phyloP scores from a whole-genome alignment of 1,139 yeast species.

The Blastobotrys malaysiensis region DNA sequence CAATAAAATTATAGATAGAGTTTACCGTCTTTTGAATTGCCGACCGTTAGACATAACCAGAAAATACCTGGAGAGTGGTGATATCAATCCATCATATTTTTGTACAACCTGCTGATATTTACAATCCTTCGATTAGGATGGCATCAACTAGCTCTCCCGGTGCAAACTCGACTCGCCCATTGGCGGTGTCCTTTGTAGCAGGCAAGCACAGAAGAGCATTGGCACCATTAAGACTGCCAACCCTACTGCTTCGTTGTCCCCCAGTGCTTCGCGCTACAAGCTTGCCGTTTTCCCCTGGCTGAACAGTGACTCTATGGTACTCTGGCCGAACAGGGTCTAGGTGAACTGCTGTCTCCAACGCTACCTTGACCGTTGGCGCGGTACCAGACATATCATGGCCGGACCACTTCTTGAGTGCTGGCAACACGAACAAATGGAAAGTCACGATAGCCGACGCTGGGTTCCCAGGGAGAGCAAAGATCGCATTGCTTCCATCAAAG shows the following conservation, averaged over 20 bases:
- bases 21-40: too few relatives aligned
- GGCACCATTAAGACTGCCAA: constrained; percentile 43
- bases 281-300: constrained; percentile 16
- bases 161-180: neutral
- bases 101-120: too few relatives aligned
- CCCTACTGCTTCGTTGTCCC: constrained; percentile 44
- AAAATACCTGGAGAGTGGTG: too few relatives aligned
- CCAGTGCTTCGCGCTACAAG: constrained; percentile 42
- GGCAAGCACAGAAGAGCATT: constrained; percentile 43
- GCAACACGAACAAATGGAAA: constrained; percentile 43
- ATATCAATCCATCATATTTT: too few relatives aligned
- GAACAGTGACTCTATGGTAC: constrained; percentile 40
- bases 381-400: constrained; percentile 23
- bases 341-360: constrained; percentile 27
- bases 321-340: constrained; percentile 45
- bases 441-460: constrained; percentile 50
- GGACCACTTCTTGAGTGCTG: constrained; percentile 36
- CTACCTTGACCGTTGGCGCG: constrained; percentile 26
- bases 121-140: constrained; percentile 7
- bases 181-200: neutral
- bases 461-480: constrained; percentile 49
- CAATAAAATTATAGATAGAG: neutral
- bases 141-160: constrained; percentile 6
- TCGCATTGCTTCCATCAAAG: constrained; percentile 23
- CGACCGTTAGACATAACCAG: too few relatives aligned